Conservation (phyloP, 1,139 yeast species). For the Magnusiomyces magnusii region DNA sequence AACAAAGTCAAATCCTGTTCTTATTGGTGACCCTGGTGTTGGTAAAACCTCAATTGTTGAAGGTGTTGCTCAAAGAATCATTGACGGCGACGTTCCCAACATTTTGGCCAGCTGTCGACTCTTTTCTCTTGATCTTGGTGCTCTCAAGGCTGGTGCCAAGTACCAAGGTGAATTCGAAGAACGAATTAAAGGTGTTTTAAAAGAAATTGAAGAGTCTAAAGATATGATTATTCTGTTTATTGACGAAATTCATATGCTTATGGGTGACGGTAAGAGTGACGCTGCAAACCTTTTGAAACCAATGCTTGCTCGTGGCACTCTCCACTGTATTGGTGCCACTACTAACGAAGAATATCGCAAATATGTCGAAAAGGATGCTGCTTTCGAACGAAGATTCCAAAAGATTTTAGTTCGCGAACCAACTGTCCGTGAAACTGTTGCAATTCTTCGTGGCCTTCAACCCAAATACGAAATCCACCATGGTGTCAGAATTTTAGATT, state of each 20-base stretch:
- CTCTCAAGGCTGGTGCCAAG: slow-evolving; percentile 97
- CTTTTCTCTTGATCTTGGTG: slow-evolving; percentile 87
- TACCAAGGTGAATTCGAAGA: slow-evolving; percentile 99
- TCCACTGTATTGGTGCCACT: slow-evolving; percentile 98
- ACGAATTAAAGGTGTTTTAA: slow-evolving; percentile 90
- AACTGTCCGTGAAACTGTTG: slow-evolving; percentile 85
- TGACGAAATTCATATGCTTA: slow-evolving; percentile 97
- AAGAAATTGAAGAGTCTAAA: slow-evolving; percentile 83
- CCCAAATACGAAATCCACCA: slow-evolving; percentile 96
- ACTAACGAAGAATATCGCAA: slow-evolving; percentile 92
- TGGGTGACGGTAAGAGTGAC: slow-evolving; percentile 94
- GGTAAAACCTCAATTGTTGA: slow-evolving; percentile 98
- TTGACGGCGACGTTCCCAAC: slow-evolving; percentile 91
- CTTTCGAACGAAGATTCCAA: slow-evolving; percentile 98
- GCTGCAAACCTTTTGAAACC: slow-evolving; percentile 97
- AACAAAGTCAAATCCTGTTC: slow-evolving; percentile 91
- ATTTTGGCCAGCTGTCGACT: slow-evolving; percentile 73
- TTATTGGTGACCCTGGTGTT: slow-evolving; percentile 99
- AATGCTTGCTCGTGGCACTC: slow-evolving; percentile 90
- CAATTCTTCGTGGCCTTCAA: slow-evolving; percentile 93
- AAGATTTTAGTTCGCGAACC: slow-evolving; percentile 95
- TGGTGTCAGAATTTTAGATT: slow-evolving; percentile 93
- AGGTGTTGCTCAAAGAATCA: slow-evolving; percentile 96
- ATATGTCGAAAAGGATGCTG: slow-evolving; percentile 92
- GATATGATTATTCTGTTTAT: slow-evolving; percentile 83